Evolutionary conservation across 1,284 basidiomycete species (phyloP), one percentile per base, ranked within the genome.

Genomic region (Hemileia vastatrix): DNA sequence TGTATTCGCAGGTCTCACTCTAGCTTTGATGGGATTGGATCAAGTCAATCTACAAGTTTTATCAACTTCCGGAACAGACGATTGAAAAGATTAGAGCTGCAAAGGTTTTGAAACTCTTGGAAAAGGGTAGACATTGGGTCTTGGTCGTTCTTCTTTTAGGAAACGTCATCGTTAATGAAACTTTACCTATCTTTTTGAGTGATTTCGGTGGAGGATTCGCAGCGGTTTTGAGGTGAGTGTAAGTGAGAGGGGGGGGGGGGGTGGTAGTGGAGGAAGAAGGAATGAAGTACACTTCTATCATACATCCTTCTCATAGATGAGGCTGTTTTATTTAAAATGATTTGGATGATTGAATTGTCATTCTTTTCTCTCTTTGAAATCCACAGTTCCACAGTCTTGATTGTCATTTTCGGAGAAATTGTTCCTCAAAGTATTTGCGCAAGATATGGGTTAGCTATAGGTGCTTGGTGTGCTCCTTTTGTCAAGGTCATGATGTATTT

Each of bases 121-220:
- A 78, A 55, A 85, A 82, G 70, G 90, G 92, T 0, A 82, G 90
- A 9, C 93, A 96, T 77, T 96, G 93, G 92, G 90, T 96, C 9
- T 82, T 96, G 19, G 90, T 94, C 54, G 87, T 89, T 5, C 81
- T 95, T 1, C 80, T 90, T 0, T 80, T 93, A 2, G 83, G 85
- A 53, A 93, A 93, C 71, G 90, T 92, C 64, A 88, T 90, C 72
- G 69, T 88, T 77, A 74, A 72, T 64, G 71, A 73, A 63, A 69
- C 72, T 32, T 66, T 74, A 47, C 69, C 72, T 40, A 64, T 71
- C 52, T 71, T 69, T 48, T 69, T 69, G 57, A 66, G 67, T 56
- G 65, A 67, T 64, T 72, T n/a, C n/a, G n/a, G n/a, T n/a, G n/a
- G n/a, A n/a, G n/a, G n/a, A n/a, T n/a, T n/a, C 27, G 27, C 27